Evolutionary conservation across 768 basidiomycete species (phyloP), one percentile per base, ranked within the genome.

Genomic region (Fomitopsis pulvina): DNA sequence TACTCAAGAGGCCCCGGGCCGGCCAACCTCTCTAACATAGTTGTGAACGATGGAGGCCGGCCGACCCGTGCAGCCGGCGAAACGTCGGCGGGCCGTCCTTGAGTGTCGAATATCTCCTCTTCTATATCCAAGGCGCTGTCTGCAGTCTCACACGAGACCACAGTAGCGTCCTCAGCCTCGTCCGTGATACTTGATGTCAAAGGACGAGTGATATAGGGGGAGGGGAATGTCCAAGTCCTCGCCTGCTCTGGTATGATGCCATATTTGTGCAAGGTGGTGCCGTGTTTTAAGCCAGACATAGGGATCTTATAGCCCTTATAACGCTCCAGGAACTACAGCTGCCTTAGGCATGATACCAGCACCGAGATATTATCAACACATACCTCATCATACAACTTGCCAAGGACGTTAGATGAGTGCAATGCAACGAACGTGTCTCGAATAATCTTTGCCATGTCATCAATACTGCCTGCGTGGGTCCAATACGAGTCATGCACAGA

Each of bases 401-500:
- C 68, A 4, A 98, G 77, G 7, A 98, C 80, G 63, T 94, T 85
- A 7, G 88, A 86, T 16, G 86, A 86, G 66, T 99, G 95, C 14
- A 98, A 75, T 0, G 86, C 81, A 50, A 98, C 87, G 66, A 99
- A 99, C 0, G 90, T 92, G 39, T 94, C 87, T 25, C 95, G 86
- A 59, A 98, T 95, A 58, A 88, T 75, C 41, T 72, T 74, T 0
- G 91, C 88, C 92, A 98, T 95, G 45, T 80, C 69, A 67, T 96
- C 90, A 47, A 97, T 85, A 56, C 76, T 79, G 40, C 71, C 79
- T 0, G 96, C 87, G 62, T 99, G 96, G 3, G 95, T 97, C 96
- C 96, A 99, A 69, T 97, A 99, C 0, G 96, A 98, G 63, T 99
- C 96, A 63, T 99, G 96, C 10, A 99, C 96, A 0, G 92, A 89